Evolutionary conservation across 1,139 yeast genomes (phyloP).

Genomic region (Geotrichum reessii): DNA sequence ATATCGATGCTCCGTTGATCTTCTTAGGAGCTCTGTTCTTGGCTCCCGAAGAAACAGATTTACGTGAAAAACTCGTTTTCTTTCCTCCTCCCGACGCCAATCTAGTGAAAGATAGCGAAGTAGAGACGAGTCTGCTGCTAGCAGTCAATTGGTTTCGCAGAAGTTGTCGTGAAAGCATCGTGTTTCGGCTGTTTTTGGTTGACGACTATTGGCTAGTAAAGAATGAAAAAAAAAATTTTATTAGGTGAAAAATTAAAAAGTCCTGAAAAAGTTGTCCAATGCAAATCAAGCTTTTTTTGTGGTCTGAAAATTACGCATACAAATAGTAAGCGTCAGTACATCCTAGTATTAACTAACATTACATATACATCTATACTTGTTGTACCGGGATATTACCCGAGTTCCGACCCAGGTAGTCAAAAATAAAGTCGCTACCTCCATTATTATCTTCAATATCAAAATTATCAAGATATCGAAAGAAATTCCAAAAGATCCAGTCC

Average conservation of each 20-base stretch:
- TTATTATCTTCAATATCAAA: conserved; percentile 32
- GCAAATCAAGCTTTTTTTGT: background rate
- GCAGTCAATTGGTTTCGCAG: background rate
- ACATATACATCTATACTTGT: background rate
- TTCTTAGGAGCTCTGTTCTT: conserved; percentile 29
- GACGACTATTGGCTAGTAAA: background rate
- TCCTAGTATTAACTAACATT: background rate
- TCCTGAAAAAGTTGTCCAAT: background rate
- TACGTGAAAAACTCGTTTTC: conserved; percentile 13
- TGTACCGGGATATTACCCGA: background rate
- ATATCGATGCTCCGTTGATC: conserved; percentile 28
- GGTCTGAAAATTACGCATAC: background rate
- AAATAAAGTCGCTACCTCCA: background rate
- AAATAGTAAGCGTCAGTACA: background rate
- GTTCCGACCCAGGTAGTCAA: background rate
- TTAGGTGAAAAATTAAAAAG: background rate
- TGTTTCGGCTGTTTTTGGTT: background rate
- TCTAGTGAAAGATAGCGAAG: conserved; percentile 1
- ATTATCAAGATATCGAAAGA: conserved; percentile 80
- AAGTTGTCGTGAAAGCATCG: conserved; percentile 11
- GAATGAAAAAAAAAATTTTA: background rate
- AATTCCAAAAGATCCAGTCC: conserved; percentile 82
- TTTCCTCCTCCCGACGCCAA: conserved; percentile 1
- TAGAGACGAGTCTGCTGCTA: background rate
- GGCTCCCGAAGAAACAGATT: conserved; percentile 1